Evolutionary conservation across 2,329 filamentous ascomycete genomes (phyloP), one percentile per base, ranked within the genome.

Genomic region (Dothistroma septosporum): DNA sequence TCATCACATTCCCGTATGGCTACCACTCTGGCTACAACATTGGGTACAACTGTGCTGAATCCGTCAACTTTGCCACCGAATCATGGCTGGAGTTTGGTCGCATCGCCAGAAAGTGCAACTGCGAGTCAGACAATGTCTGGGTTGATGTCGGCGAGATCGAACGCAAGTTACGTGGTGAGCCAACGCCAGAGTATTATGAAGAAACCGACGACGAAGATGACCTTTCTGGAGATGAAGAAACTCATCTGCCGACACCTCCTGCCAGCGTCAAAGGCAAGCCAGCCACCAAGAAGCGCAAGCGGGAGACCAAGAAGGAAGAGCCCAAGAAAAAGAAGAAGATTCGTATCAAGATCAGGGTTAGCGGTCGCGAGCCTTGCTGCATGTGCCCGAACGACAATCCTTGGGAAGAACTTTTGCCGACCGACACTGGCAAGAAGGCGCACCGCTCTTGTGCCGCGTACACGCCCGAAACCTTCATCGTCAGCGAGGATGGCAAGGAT

Each of bases 1-100:
- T 99, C 63, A 96, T 99, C 66, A 99, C 94, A 0, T 99, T 96
- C 73, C 94, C 94, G 0, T 99, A 97, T 70, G 94, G 94, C 22
- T 99, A 99, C 74, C 94, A 99, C 73, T 99, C 94, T 5, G 94
- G 94, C 4, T 99, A 95, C 76, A 99, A 99, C 69, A 80, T 99
- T 41, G 94, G 95, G 16, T 99, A 99, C 79, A 99, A 99, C 74
- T 99, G 94, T 76, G 94, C 94, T 31, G 94, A 99, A 74, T 96
- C 94, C 8, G 94, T 99, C 78, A 99, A 99, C 74, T 99, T 99
- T 75, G 94, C 93, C 5, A 87, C 96, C 9, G 92, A 97, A 67
- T 89, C 91, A 32, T 99, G 94, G 94, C 79, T 99, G 50, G 89
- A 95, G 55, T 97, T 94, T 80, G 94, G 92, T 22, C 91, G 92